These are phyloP conservation scores for Phialemonium atrogriseum DNA, from an alignment of 2,329 filamentous ascomycete species.

Conservation along the genomic window DNA sequence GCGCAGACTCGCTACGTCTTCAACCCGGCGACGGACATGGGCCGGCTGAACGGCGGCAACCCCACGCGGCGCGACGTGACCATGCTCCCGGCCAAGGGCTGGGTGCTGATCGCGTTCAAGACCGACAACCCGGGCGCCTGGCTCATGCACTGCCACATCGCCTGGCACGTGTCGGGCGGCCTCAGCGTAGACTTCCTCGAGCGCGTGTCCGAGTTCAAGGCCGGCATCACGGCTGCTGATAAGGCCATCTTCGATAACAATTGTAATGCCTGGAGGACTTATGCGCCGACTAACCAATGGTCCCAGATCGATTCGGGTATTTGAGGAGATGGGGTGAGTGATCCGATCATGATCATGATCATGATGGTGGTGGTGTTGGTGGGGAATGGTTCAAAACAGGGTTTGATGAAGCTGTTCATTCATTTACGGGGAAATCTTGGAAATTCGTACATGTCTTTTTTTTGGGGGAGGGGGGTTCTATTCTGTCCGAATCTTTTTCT, in stretches of 20 bases:
- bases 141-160: constrained; percentile 42
- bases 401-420: too few relatives aligned
- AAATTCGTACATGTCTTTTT: too few relatives aligned
- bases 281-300: constrained; percentile 12
- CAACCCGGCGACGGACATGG: constrained; percentile 19
- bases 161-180: constrained; percentile 40
- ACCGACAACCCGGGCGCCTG: constrained; percentile 42
- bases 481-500: too few relatives aligned
- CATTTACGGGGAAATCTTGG: too few relatives aligned
- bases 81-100: constrained; percentile 33
- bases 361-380: neutral
- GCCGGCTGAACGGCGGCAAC: constrained; percentile 26
- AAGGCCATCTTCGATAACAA: constrained; percentile 16
- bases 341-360: too few relatives aligned
- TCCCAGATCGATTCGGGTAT: constrained; percentile 13
- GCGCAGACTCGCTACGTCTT: constrained; percentile 13
- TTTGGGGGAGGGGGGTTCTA: too few relatives aligned
- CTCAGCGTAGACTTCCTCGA: constrained; percentile 45
- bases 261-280: constrained; percentile 13
- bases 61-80: constrained; percentile 40
- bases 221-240: constrained; percentile 7
- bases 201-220: constrained; percentile 10
- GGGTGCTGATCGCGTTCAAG: constrained; percentile 37
- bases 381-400: neutral
- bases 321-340: too few relatives aligned